Percentiles rank a stretch among this genome's conserved stretches.
Conservation (phyloP, 169 alveolate genomes). For the Cyclospora cayetanensis region DNA sequence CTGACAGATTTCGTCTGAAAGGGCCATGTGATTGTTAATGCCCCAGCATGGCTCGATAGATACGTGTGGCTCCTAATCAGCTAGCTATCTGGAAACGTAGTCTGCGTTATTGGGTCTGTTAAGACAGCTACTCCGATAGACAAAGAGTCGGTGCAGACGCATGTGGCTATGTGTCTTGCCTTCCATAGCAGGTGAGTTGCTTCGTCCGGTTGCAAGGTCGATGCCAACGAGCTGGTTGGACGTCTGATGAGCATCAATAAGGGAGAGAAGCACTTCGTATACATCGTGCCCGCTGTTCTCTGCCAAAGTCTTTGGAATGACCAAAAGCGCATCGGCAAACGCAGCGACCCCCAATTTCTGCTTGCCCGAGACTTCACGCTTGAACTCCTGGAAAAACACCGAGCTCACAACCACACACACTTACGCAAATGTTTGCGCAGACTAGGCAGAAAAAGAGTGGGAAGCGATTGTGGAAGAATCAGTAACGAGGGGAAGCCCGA, state of each 20-base stretch:
- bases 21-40: too few species aligned
- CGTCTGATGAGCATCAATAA: constrained; percentile 88
- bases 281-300: constrained; percentile 98
- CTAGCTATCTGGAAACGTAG: too few species aligned
- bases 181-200: constrained; percentile 91
- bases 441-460: not conserved
- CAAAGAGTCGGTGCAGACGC: too few species aligned
- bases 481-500: not conserved
- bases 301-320: constrained; percentile 95
- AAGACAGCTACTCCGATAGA: too few species aligned
- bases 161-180: too few species aligned
- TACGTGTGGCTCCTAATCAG: too few species aligned
- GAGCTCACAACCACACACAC: not conserved
- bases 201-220: constrained; percentile 94
- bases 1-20: too few species aligned
- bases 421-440: not conserved
- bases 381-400: constrained; percentile 71
- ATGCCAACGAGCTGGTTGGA: constrained; percentile 94
- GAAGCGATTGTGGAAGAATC: not conserved
- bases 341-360: constrained; percentile 96
- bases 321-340: constrained; percentile 96
- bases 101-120: too few species aligned
- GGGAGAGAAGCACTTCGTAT: constrained; percentile 82
- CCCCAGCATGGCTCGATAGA: too few species aligned
- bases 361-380: constrained; percentile 92